These are phyloP conservation scores for Daedaleopsis sinensis DNA, from an alignment of 768 basidiomycete genomes.

Conservation along the genomic window DNA sequence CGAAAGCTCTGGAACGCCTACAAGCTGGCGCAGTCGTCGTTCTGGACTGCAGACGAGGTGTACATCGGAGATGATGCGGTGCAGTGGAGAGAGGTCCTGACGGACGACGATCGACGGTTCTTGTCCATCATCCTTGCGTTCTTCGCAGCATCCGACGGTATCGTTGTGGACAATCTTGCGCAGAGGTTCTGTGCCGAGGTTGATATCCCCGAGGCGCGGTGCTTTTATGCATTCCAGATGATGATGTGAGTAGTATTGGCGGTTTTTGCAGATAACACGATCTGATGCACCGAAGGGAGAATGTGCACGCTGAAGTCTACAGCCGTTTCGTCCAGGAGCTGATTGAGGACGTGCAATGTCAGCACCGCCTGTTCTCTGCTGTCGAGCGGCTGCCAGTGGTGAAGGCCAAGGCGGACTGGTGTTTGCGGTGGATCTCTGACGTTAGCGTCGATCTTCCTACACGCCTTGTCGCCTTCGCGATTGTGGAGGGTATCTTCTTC, in stretches of 20 bases:
- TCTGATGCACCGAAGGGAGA: conserved; percentile 35
- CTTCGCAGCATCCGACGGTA: conserved; percentile 56
- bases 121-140: conserved; percentile 55
- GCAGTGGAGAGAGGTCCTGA: no score
- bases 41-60: conserved; percentile 50
- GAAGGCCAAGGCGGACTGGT: conserved; percentile 54
- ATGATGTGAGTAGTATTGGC: conserved; percentile 44
- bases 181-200: conserved; percentile 54
- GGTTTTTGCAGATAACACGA: no score
- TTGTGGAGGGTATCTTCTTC: conserved; percentile 59
- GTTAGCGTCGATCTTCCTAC: conserved; percentile 46
- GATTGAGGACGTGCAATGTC: conserved; percentile 49
- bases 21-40: no score
- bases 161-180: conserved; percentile 57
- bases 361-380: conserved; percentile 50
- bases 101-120: conserved; percentile 54
- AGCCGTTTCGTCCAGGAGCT: conserved; percentile 57
- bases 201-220: conserved; percentile 52
- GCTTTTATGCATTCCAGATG: conserved; percentile 60
- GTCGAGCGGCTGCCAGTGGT: conserved; percentile 57
- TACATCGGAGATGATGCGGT: no score
- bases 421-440: conserved; percentile 52
- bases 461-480: conserved; percentile 52
- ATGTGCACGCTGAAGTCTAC: conserved; percentile 59
- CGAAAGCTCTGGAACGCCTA: no score